Percentiles rank a stretch among this genome's conserved stretches.
Conservation (phyloP, 352 stramenopile species). For the Pythium chondricola region DNA sequence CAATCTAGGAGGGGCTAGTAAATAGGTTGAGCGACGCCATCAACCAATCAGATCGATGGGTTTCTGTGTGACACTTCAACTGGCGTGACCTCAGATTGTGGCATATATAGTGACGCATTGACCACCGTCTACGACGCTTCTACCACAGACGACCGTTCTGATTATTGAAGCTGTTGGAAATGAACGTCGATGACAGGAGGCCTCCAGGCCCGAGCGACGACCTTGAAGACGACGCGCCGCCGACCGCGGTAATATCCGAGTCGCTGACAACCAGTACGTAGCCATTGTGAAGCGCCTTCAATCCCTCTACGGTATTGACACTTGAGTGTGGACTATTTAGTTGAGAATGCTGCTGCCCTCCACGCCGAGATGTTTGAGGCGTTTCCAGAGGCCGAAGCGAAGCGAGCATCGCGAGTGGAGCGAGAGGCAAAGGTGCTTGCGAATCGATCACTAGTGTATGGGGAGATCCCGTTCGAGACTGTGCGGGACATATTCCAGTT, state of each 20-base stretch:
- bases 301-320: too few species aligned
- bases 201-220: slow-evolving; percentile 7
- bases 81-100: neutral
- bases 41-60: slow-evolving; percentile 4
- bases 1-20: slow-evolving; percentile 5
- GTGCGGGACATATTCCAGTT: slow-evolving; percentile 53
- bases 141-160: neutral
- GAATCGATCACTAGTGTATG: slow-evolving; percentile 59
- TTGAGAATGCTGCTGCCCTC: slow-evolving; percentile 31
- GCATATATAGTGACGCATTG: neutral
- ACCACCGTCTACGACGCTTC: neutral
- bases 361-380: slow-evolving; percentile 46
- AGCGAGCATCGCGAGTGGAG: slow-evolving; percentile 55
- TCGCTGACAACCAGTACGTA: slow-evolving; percentile 21
- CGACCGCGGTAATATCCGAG: slow-evolving; percentile 18
- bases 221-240: slow-evolving; percentile 2
- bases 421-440: slow-evolving; percentile 57
- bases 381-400: slow-evolving; percentile 38
- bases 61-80: slow-evolving; percentile 16
- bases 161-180: too few species aligned
- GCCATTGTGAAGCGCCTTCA: neutral
- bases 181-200: slow-evolving; percentile 9
- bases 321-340: too few species aligned
- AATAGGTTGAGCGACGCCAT: neutral
- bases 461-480: slow-evolving; percentile 55